A percentile compares a stretch with the other conserved stretches of the same genome.
Evolutionary conservation across 805 yeast genomes (phyloP).

Genomic region (Candida gorgasii): DNA sequence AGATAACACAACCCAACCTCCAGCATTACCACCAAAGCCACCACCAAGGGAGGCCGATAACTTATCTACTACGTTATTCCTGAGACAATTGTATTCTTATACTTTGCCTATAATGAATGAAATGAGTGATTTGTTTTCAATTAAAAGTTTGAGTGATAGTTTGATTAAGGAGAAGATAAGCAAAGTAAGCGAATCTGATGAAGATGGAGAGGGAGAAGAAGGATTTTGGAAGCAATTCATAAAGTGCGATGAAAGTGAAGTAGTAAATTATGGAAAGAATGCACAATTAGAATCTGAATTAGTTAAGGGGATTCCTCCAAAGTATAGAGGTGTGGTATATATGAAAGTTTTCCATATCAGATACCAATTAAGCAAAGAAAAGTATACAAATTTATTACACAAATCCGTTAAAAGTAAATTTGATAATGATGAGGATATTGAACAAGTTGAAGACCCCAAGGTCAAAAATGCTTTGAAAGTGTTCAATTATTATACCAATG

Average conservation of each 20-base stretch:
- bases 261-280: slow-evolving; percentile 9
- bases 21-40: slow-evolving; percentile 1
- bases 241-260: slow-evolving; percentile 10
- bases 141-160: slow-evolving; percentile 13
- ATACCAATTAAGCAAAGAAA: slow-evolving; percentile 30
- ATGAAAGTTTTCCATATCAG: slow-evolving; percentile 32
- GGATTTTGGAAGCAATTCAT: slow-evolving; percentile 14
- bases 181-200: not conserved
- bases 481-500: slow-evolving; percentile 32
- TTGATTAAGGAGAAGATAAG: slow-evolving; percentile 6
- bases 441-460: slow-evolving; percentile 15
- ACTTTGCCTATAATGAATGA: slow-evolving; percentile 26
- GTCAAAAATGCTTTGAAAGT: slow-evolving; percentile 29
- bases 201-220: not conserved
- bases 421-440: slow-evolving; percentile 15
- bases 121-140: slow-evolving; percentile 19
- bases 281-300: slow-evolving; percentile 24
- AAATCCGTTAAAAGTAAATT: slow-evolving; percentile 20
- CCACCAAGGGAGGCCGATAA: not conserved
- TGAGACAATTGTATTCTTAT: slow-evolving; percentile 23
- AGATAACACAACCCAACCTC: not conserved
- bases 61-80: slow-evolving; percentile 3
- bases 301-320: slow-evolving; percentile 30
- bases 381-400: slow-evolving; percentile 29
- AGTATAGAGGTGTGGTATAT: slow-evolving; percentile 32